Evolutionary conservation across 2,329 filamentous ascomycete genomes (phyloP).

Genomic region (Tolypocladium album): DNA sequence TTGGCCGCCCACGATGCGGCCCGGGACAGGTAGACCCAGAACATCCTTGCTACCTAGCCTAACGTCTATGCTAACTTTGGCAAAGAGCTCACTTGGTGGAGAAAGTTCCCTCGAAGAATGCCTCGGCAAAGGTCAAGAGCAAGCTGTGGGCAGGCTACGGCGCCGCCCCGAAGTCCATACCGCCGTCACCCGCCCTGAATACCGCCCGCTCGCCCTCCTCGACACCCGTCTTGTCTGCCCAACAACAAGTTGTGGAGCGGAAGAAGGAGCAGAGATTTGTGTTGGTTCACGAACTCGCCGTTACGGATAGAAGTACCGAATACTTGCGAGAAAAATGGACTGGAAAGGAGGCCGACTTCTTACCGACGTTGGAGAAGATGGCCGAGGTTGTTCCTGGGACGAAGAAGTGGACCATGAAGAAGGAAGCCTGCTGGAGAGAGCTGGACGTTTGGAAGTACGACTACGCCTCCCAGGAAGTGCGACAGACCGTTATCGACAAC

Average conservation of each 20-base stretch:
- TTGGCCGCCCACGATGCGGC: slow-evolving; percentile 23
- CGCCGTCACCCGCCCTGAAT: slow-evolving; percentile 45
- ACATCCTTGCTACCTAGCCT: slow-evolving; percentile 4
- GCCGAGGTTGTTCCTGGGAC: slow-evolving; percentile 37
- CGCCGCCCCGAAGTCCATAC: slow-evolving; percentile 28
- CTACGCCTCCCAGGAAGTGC: slow-evolving; percentile 41
- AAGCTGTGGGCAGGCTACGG: slow-evolving; percentile 30
- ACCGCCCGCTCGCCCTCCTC: slow-evolving; percentile 42
- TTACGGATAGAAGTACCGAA: slow-evolving; percentile 37
- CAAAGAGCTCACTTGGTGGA: slow-evolving; percentile 23
- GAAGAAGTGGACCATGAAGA: slow-evolving; percentile 45
- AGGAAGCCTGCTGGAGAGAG: slow-evolving; percentile 49
- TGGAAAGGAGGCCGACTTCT: slow-evolving; percentile 42
- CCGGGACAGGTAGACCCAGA: slow-evolving; percentile 22
- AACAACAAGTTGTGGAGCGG: slow-evolving; percentile 39
- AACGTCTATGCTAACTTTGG: slow-evolving; percentile 14
- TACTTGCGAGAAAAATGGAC: slow-evolving; percentile 40
- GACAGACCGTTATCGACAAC: slow-evolving; percentile 50
- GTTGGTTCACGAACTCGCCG: slow-evolving; percentile 51
- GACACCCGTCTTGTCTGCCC: slow-evolving; percentile 36
- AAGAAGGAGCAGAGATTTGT: slow-evolving; percentile 41
- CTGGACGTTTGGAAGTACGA: slow-evolving; percentile 53
- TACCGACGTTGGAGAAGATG: slow-evolving; percentile 44
- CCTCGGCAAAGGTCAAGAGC: slow-evolving; percentile 26
- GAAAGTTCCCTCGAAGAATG: slow-evolving; percentile 20